A percentile compares a stretch with the other conserved stretches of the same genome.
Evolutionary conservation across 345 rosid genomes (phyloP).

Genomic region (Angophora floribunda): DNA sequence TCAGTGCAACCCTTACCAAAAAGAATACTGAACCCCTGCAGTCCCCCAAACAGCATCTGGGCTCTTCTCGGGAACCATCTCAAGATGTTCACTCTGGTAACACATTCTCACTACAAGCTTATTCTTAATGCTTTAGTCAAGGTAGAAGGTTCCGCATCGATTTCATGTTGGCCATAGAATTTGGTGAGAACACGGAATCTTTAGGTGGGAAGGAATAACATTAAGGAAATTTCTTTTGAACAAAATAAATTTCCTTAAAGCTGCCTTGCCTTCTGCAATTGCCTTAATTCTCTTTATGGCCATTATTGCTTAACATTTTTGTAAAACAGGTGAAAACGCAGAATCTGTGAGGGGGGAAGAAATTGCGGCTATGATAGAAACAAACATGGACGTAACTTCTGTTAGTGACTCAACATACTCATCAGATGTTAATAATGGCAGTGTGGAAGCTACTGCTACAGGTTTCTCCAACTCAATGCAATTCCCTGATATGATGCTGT

Average conservation of each 20-base stretch:
- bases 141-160: neutral
- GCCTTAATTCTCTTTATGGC: no score
- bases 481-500: neutral
- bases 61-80: conserved; percentile 3
- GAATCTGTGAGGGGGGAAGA: no score
- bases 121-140: neutral
- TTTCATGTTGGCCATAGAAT: neutral
- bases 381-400: no score
- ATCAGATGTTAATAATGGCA: neutral
- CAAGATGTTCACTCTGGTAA: conserved; percentile 3
- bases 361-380: no score
- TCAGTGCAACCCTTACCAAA: neutral
- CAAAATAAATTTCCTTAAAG: no score
- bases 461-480: neutral
- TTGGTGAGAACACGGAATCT: no score
- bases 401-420: neutral
- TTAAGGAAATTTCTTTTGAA: no score
- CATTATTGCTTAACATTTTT: no score
- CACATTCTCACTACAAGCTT: no score
- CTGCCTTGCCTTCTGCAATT: no score
- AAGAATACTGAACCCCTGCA: neutral
- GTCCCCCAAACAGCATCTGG: neutral
- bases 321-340: no score
- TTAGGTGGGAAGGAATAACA: no score
- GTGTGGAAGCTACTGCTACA: neutral